These are phyloP conservation scores for Ambrosia artemisiifolia DNA, from an alignment of 129 eudicot genomes.

Conservation along the genomic window DNA sequence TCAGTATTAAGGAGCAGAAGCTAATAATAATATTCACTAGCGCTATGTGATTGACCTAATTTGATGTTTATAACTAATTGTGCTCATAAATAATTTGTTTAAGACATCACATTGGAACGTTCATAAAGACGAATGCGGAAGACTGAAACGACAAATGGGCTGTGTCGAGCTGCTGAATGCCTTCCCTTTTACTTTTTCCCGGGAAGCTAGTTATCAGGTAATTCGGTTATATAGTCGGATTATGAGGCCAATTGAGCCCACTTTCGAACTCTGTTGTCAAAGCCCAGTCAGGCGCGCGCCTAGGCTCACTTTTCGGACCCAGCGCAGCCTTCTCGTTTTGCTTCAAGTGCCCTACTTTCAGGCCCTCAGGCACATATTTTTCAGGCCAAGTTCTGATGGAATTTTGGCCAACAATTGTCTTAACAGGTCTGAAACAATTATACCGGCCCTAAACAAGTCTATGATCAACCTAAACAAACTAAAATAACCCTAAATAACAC, in stretches of 20 bases:
- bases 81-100: slow-evolving; percentile 3
- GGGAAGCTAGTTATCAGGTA: slow-evolving; percentile 50
- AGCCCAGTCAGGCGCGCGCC: too few relatives aligned
- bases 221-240: background rate
- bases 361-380: too few relatives aligned
- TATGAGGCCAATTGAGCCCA: background rate
- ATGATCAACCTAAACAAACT: too few relatives aligned
- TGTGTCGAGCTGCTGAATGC: slow-evolving; percentile 38
- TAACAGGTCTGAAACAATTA: too few relatives aligned
- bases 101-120: slow-evolving; percentile 67
- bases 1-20: too few relatives aligned
- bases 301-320: too few relatives aligned
- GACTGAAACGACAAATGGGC: slow-evolving; percentile 59
- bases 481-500: too few relatives aligned
- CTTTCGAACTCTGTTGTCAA: background rate
- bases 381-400: too few relatives aligned
- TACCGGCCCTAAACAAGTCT: too few relatives aligned
- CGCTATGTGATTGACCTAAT: slow-evolving; percentile 1
- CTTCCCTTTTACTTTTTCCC: slow-evolving; percentile 65
- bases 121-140: slow-evolving; percentile 72
- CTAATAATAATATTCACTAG: background rate
- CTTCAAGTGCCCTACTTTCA: too few relatives aligned
- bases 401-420: too few relatives aligned
- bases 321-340: too few relatives aligned
- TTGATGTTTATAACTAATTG: slow-evolving; percentile 24